phyloP scores from a whole-genome alignment of 2,329 filamentous ascomycete genomes.

The Alternaria ventricosa region DNA sequence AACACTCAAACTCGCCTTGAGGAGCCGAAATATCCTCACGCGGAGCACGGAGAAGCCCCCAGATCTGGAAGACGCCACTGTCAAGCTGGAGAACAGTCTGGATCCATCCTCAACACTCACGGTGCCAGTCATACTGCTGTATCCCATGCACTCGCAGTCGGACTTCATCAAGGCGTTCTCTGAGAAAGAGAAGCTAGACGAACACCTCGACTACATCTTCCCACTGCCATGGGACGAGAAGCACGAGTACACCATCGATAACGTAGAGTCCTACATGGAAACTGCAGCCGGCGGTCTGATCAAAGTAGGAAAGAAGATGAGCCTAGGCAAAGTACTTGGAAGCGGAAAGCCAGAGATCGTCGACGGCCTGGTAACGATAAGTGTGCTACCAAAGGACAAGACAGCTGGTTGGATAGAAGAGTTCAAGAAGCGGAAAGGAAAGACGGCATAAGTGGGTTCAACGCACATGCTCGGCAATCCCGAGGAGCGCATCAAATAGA shows the following conservation, averaged over 20 bases:
- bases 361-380: conserved; percentile 82
- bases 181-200: conserved; percentile 75
- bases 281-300: conserved; percentile 79
- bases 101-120: conserved; percentile 74
- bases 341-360: conserved; percentile 84
- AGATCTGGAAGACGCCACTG: conserved; percentile 82
- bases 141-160: conserved; percentile 79
- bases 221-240: conserved; percentile 84
- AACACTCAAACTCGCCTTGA: conserved; percentile 62
- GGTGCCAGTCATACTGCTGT: conserved; percentile 84
- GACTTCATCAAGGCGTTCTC: conserved; percentile 90
- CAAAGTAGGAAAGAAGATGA: conserved; percentile 87
- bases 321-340: conserved; percentile 74
- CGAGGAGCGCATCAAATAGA: background rate
- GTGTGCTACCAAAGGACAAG: conserved; percentile 76
- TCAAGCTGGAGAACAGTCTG: conserved; percentile 74
- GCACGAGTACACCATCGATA: conserved; percentile 67
- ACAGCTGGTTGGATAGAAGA: conserved; percentile 80
- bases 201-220: conserved; percentile 85
- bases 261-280: conserved; percentile 89
- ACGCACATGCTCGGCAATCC: background rate
- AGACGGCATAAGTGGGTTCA: conserved; percentile 4
- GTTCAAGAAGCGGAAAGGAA: conserved; percentile 73
- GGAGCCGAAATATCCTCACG: conserved; percentile 72
- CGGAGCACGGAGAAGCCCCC: conserved; percentile 74